Percentiles rank a stretch among this genome's conserved stretches.
phyloP scores from a whole-genome alignment of 345 rosid genomes.

The Brassica rapa region DNA sequence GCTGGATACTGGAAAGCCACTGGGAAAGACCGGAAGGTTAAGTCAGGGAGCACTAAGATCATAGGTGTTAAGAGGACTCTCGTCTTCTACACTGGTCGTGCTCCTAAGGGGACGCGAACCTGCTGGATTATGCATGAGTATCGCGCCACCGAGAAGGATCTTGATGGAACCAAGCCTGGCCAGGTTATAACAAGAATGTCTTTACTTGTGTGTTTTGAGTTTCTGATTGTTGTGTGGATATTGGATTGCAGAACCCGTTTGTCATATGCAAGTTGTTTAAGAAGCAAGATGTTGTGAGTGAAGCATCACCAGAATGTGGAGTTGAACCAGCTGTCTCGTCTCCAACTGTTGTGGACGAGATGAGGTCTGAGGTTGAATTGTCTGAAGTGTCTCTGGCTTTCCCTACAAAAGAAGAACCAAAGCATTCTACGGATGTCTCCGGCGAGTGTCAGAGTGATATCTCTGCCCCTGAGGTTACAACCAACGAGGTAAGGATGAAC shows the following conservation, averaged over 20 bases:
- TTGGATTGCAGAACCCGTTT: conserved; percentile 53
- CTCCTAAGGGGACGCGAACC: conserved; percentile 73
- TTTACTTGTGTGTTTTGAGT: not conserved
- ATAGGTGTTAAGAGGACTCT: conserved; percentile 94
- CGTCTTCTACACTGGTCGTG: conserved; percentile 82
- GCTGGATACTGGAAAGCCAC: conserved; percentile 98
- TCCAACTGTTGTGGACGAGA: conserved; percentile 29
- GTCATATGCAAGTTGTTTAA: conserved; percentile 69
- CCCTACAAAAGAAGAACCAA: conserved; percentile 24
- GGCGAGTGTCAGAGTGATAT: conserved; percentile 24
- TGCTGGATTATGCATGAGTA: conserved; percentile 95
- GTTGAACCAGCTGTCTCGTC: conserved; percentile 38
- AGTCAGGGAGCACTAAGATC: conserved; percentile 50
- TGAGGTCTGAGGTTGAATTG: conserved; percentile 12
- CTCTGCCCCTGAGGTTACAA: conserved; percentile 32
- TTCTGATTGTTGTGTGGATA: not conserved
- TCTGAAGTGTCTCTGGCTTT: conserved; percentile 40
- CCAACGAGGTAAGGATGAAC: conserved; percentile 43
- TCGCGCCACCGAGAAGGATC: conserved; percentile 68
- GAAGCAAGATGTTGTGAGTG: conserved; percentile 53
- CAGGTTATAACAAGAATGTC: conserved; percentile 50
- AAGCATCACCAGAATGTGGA: conserved; percentile 38
- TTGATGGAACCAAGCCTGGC: conserved; percentile 77
- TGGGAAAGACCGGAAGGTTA: conserved; percentile 78
- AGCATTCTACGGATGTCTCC: conserved; percentile 5